Conservation (phyloP, 768 basidiomycete species). For the Hericium erinaceus region DNA sequence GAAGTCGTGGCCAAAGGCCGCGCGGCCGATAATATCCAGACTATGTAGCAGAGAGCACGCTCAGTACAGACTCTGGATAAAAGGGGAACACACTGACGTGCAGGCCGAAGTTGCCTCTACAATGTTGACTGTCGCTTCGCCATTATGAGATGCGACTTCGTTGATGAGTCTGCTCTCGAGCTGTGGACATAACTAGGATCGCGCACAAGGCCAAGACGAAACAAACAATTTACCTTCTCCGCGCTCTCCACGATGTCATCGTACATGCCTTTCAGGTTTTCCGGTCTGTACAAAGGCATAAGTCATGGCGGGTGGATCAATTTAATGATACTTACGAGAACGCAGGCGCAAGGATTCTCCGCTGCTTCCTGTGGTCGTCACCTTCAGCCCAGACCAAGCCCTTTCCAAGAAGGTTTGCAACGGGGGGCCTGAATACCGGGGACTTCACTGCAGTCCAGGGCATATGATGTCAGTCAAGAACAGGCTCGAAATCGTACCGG, state of each 20-base stretch:
- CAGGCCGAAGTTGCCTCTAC: neutral
- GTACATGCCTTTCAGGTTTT: slow-evolving; percentile 27
- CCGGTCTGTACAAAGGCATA: slow-evolving; percentile 16
- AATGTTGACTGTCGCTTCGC: neutral
- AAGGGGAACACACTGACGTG: neutral
- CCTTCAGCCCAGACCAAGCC: slow-evolving; percentile 25
- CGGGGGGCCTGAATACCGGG: slow-evolving; percentile 17
- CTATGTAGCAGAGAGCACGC: slow-evolving; percentile 17
- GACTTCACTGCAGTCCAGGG: slow-evolving; percentile 16
- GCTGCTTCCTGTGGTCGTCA: slow-evolving; percentile 21
- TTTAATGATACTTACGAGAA: slow-evolving; percentile 24
- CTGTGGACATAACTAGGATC: neutral
- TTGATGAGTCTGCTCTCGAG: neutral
- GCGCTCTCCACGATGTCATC: slow-evolving; percentile 25
- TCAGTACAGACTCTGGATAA: slow-evolving; percentile 1
- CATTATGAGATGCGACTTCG: neutral
- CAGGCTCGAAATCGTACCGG: neutral
- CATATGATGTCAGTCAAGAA: neutral
- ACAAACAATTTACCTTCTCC: slow-evolving; percentile 18
- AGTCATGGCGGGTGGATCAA: neutral
- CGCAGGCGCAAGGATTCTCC: slow-evolving; percentile 25
- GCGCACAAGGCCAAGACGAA: slow-evolving; percentile 15
- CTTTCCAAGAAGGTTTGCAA: slow-evolving; percentile 21
- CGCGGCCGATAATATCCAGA: neutral
- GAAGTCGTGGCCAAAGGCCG: slow-evolving; percentile 34